Conservation (phyloP, 257 asterid genomes). For the Henckelia pumila region DNA sequence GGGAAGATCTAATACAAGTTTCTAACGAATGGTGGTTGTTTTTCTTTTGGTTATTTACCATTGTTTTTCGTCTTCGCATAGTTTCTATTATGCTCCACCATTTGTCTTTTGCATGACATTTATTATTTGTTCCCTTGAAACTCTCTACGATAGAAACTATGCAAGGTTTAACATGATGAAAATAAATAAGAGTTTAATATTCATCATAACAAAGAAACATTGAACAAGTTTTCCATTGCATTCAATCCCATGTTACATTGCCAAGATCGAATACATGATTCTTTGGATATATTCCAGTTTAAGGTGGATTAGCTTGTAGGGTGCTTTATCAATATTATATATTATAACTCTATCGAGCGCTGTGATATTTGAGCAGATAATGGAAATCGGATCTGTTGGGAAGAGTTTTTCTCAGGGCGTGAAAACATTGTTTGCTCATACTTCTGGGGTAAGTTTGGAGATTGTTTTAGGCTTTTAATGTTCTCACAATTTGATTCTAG, state of each 20-base stretch:
- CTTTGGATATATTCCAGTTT: not conserved
- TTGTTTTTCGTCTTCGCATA: too few species aligned
- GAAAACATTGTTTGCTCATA: constrained; percentile 70
- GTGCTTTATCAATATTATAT: constrained; percentile 1
- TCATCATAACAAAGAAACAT: not conserved
- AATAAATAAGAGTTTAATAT: not conserved
- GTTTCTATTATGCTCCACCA: not conserved
- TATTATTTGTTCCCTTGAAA: too few species aligned
- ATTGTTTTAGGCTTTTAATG: constrained; percentile 26
- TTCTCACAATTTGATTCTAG: not conserved
- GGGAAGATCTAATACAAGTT: not conserved
- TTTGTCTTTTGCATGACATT: not conserved
- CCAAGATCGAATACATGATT: not conserved
- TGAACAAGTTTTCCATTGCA: not conserved
- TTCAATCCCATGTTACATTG: not conserved
- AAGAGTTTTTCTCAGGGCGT: constrained; percentile 56
- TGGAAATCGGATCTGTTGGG: constrained; percentile 98
- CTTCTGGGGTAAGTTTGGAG: constrained; percentile 62
- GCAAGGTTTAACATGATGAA: not conserved
- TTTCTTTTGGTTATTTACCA: constrained; percentile 1
- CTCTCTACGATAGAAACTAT: not conserved
- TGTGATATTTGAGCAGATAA: constrained; percentile 49
- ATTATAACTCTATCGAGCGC: not conserved
- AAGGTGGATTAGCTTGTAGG: constrained; percentile 12
- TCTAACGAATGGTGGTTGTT: not conserved